phyloP scores from a whole-genome alignment of 2,329 filamentous ascomycete genomes.

The Celoporthe dispersa region DNA sequence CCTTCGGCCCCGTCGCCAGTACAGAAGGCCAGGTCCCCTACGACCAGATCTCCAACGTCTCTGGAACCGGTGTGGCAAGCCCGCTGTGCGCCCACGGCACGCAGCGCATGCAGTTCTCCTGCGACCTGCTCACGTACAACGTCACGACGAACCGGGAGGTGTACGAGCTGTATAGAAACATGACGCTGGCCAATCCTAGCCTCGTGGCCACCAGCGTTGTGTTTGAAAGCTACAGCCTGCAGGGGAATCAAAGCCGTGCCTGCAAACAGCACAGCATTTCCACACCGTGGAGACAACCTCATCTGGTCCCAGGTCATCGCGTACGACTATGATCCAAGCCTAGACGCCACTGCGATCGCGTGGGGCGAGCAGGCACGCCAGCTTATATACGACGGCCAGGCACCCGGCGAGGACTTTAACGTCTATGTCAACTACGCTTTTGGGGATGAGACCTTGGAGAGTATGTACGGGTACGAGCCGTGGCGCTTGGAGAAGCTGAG shows the following conservation, averaged over 20 bases:
- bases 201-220: not conserved
- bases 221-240: conserved; percentile 3
- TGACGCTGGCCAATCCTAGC: conserved; percentile 33
- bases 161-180: conserved; percentile 18
- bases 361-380: conserved; percentile 45
- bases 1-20: not conserved
- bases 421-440: conserved; percentile 58
- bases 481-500: conserved; percentile 53
- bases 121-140: conserved; percentile 10
- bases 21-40: conserved; percentile 8
- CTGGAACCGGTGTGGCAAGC: conserved; percentile 3
- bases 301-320: not conserved
- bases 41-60: conserved; percentile 9
- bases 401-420: conserved; percentile 38
- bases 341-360: conserved; percentile 40
- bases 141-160: conserved; percentile 1
- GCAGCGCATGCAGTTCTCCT: conserved; percentile 9
- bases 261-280: conserved; percentile 5
- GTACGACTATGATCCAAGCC: conserved; percentile 23
- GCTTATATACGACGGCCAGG: conserved; percentile 39
- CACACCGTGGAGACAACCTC: conserved; percentile 34
- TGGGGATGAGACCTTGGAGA: conserved; percentile 47
- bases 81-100: conserved; percentile 11
- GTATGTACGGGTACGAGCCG: conserved; percentile 53
- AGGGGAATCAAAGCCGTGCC: conserved; percentile 41